phyloP scores from a whole-genome alignment of 257 asterid species.

The Solanum bulbocastanum region DNA sequence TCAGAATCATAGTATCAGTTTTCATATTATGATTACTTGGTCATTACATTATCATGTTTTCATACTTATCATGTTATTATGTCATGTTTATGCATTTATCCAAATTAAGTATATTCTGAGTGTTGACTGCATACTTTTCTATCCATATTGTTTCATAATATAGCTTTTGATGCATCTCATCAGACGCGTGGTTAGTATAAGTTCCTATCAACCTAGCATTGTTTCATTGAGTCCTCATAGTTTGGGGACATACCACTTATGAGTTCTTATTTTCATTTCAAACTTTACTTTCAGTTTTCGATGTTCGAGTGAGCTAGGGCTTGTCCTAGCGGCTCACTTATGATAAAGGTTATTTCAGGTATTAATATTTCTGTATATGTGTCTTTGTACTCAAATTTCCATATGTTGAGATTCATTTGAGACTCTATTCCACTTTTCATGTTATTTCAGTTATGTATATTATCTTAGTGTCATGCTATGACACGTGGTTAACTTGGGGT shows the following conservation, averaged over 20 bases:
- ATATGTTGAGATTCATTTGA: not conserved
- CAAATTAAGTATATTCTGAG: not conserved
- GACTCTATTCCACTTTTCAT: not conserved
- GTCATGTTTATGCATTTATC: not conserved
- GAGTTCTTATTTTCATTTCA: not conserved
- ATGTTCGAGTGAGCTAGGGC: not conserved
- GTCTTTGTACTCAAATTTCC: not conserved
- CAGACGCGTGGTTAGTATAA: not conserved
- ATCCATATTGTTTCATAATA: not conserved
- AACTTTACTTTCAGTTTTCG: not conserved
- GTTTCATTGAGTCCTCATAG: not conserved
- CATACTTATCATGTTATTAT: too few species aligned
- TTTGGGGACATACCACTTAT: not conserved
- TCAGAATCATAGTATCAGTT: too few species aligned
- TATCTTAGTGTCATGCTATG: not conserved
- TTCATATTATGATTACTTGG: not conserved
- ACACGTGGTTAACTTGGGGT: not conserved
- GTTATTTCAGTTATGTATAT: not conserved
- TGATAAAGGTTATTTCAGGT: not conserved
- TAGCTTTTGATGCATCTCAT: not conserved
- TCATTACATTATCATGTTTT: not conserved
- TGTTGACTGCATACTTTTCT: not conserved
- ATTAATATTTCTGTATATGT: not conserved
- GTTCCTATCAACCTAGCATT: not conserved
- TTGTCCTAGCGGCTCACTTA: not conserved